Percentiles rank a stretch among this genome's conserved stretches.
Conservation (phyloP, 768 basidiomycete species). For the Pleurotus platypus region DNA sequence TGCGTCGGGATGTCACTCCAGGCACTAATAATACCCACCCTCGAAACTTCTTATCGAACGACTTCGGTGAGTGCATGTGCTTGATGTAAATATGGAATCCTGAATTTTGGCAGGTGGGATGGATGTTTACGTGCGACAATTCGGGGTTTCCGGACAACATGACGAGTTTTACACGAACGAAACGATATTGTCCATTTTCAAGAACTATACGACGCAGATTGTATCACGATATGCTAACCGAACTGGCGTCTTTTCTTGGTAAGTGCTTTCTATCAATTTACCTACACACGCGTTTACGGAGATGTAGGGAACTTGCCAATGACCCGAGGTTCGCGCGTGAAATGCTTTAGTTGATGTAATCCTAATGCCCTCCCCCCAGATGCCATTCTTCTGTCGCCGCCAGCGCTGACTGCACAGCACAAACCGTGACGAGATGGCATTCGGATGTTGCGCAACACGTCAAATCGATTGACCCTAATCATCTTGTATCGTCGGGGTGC, state of each 20-base stretch:
- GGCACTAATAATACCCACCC: constrained; percentile 38
- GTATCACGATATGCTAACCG: constrained; percentile 54
- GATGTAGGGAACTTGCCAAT: constrained; percentile 59
- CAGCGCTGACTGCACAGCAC: constrained; percentile 39
- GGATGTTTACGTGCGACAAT: constrained; percentile 61
- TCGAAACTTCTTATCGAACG: constrained; percentile 56
- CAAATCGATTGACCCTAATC: constrained; percentile 51
- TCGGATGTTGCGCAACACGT: constrained; percentile 41
- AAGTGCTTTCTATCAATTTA: constrained; percentile 12
- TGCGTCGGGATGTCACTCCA: constrained; percentile 9
- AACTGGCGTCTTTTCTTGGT: constrained; percentile 52
- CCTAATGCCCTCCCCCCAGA: constrained; percentile 24
- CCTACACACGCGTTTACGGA: not conserved
- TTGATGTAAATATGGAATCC: constrained; percentile 6
- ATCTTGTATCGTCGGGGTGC: constrained; percentile 62
- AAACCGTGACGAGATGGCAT: constrained; percentile 58
- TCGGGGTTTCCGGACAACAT: constrained; percentile 37
- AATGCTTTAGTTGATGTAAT: not conserved
- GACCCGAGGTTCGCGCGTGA: constrained; percentile 47
- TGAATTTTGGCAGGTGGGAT: constrained; percentile 45
- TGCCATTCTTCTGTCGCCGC: constrained; percentile 53
- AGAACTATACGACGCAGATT: constrained; percentile 53
- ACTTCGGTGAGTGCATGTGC: constrained; percentile 43
- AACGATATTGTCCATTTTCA: constrained; percentile 45
- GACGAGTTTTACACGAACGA: constrained; percentile 58